Evolutionary conservation across 805 yeast species (phyloP).

Genomic region (Wickerhamiella nectarea): DNA sequence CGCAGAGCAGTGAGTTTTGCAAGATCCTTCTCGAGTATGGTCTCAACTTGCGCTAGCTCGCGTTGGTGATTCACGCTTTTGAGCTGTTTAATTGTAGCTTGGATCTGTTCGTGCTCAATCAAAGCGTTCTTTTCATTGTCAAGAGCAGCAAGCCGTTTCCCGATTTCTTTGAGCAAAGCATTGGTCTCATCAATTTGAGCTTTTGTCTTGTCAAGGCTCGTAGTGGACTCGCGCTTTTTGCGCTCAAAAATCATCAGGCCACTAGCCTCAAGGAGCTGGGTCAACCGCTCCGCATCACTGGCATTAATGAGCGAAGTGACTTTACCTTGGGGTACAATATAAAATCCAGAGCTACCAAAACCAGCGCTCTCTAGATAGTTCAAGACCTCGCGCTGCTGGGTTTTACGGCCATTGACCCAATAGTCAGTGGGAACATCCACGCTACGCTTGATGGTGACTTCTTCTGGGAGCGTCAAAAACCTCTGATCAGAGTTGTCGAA

Average conservation of each 20-base stretch:
- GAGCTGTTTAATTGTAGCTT: constrained; percentile 50
- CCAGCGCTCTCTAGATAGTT: constrained; percentile 79
- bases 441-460: constrained; percentile 68
- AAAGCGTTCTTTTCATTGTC: constrained; percentile 26
- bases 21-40: constrained; percentile 6
- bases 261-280: constrained; percentile 76
- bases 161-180: not conserved
- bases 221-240: constrained; percentile 61
- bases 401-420: constrained; percentile 64
- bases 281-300: constrained; percentile 67
- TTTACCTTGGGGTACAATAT: constrained; percentile 93
- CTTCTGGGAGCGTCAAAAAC: constrained; percentile 54
- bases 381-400: constrained; percentile 68
- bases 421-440: constrained; percentile 82
- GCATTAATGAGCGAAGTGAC: constrained; percentile 82
- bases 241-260: constrained; percentile 87
- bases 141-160: not conserved
- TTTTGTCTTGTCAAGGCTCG: constrained; percentile 64
- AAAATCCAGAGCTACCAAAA: constrained; percentile 75
- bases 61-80: constrained; percentile 69
- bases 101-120: constrained; percentile 55
- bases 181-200: constrained; percentile 33
- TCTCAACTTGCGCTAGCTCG: constrained; percentile 29
- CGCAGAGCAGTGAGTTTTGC: not conserved
- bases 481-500: constrained; percentile 72